Percentiles rank a stretch among this genome's conserved stretches.
These are phyloP conservation scores for Dysphania ambrosioides DNA, from an alignment of 148 eudicot species.

Conservation along the genomic window DNA sequence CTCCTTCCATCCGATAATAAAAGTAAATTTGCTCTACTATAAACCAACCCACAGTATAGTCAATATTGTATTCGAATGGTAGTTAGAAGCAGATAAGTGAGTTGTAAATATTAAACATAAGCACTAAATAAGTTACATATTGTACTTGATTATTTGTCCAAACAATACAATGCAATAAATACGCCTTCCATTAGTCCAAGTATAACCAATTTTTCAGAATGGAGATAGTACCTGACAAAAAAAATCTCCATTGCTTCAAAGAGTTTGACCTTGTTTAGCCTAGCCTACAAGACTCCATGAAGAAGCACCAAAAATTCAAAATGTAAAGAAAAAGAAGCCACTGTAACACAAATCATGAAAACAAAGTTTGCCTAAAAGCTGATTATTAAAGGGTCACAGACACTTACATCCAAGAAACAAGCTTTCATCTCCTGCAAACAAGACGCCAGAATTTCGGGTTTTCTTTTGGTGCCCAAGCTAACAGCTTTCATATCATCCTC, in stretches of 20 bases:
- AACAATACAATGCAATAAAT: neutral
- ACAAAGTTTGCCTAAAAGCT: slow-evolving; percentile 3
- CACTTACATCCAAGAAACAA: slow-evolving; percentile 81
- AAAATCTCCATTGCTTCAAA: slow-evolving; percentile 85
- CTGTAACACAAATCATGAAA: neutral
- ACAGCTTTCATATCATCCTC: slow-evolving; percentile 94
- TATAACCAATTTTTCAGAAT: neutral
- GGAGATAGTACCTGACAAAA: slow-evolving; percentile 62
- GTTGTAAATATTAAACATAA: neutral
- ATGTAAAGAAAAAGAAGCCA: neutral
- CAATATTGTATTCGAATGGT: neutral
- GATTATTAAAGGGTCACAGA: neutral
- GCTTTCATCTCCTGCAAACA: slow-evolving; percentile 85
- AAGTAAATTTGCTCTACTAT: neutral
- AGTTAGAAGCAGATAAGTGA: neutral
- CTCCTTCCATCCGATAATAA: neutral
- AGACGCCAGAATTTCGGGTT: slow-evolving; percentile 65
- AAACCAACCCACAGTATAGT: neutral
- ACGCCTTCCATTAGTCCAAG: neutral
- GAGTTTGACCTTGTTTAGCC: slow-evolving; percentile 67
- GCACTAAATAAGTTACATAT: neutral
- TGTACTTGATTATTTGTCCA: neutral
- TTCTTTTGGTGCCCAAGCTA: slow-evolving; percentile 67
- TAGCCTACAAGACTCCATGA: slow-evolving; percentile 52
- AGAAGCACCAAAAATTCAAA: neutral